Base-by-base conservation (phyloP, 768 basidiomycete genomes). In the Kwoniella shandongensis region DNA sequence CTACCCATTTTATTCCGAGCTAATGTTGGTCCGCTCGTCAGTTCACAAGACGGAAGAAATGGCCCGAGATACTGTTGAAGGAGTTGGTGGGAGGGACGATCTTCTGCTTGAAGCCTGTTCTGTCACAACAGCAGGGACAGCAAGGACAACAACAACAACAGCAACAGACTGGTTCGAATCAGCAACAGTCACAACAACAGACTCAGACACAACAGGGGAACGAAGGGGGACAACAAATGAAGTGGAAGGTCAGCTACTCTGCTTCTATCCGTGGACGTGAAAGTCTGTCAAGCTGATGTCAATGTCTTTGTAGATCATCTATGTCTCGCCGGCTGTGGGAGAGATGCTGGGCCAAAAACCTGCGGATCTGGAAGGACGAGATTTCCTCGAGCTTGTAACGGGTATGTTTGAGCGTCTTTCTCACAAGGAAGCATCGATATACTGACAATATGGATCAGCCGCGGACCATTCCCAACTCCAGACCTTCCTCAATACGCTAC, bases 31-130 rank as follows among this genome's bases (percentile, higher is more conserved):
- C 22, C 38, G 49, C 6, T 22, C 36, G 1, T 8, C 52, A 76
- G 73, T 76, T 76, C 48, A 75, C 74, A n/a, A 54, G 70, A 42
- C 61, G 75, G 29, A 76, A 76, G 57, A 56, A 60, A 57, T 76
- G 75, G 75, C 75, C 75, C 10, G 67, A 73, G 41, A 52, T 76
- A 15, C 47, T 76, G 17, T 46, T 76, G 44, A 68, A 73, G 54
- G 75, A 76, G 51, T 53, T 76, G 1, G 64, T 70, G 0, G 73
- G 73, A 11, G 56, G 69, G 2, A 64, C 72, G 11, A 54, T 73
- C 12, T 75, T 74, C 61, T 76, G 75, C 59, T 42, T 76, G 54
- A 73, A 73, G 35, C 75, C 75, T 13, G 44, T 59, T 25, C 32
- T 46, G 35, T 51, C 20, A 6, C 32, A 32, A 32, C 32, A 32